These are phyloP conservation scores for Yamadazyma atmosphaerica DNA, from an alignment of 1,139 yeast genomes.

Conservation along the genomic window DNA sequence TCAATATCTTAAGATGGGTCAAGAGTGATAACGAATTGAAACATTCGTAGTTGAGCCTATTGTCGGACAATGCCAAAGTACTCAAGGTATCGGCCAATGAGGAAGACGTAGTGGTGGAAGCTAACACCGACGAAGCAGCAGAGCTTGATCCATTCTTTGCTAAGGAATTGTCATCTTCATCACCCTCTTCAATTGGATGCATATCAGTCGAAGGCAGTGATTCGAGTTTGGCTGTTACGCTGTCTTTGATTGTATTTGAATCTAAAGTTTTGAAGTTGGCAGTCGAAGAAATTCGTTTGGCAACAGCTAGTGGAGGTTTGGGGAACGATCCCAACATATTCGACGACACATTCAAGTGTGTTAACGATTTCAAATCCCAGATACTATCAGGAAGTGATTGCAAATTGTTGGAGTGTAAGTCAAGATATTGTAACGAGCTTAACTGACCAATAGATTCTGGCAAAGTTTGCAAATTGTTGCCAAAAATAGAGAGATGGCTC, in stretches of 20 bases:
- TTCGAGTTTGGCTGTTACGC: background rate
- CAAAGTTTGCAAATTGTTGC: conserved; percentile 73
- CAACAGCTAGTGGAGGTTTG: conserved; percentile 46
- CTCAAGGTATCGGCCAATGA: conserved; percentile 55
- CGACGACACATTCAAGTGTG: conserved; percentile 72
- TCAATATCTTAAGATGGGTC: conserved; percentile 60
- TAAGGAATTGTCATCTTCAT: background rate
- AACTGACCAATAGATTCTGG: conserved; percentile 70
- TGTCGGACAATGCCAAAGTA: conserved; percentile 73
- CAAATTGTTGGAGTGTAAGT: conserved; percentile 84
- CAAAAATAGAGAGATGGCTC: conserved; percentile 66
- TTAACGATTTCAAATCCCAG: conserved; percentile 62
- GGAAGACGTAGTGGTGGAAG: conserved; percentile 12
- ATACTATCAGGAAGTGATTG: conserved; percentile 67
- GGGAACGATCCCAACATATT: conserved; percentile 73
- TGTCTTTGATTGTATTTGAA: background rate
- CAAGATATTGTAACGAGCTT: conserved; percentile 63
- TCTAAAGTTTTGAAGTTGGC: conserved; percentile 22
- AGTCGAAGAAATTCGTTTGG: conserved; percentile 36
- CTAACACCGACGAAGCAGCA: conserved; percentile 2
- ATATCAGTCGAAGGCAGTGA: conserved; percentile 4
- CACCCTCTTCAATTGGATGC: conserved; percentile 8
- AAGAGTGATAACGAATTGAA: conserved; percentile 69
- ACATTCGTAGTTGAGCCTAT: conserved; percentile 75
- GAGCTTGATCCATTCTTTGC: background rate